A percentile compares a stretch with the other conserved stretches of the same genome.
phyloP scores from a whole-genome alignment of 1,139 yeast genomes.

The Nakaseomyces delphensis region DNA sequence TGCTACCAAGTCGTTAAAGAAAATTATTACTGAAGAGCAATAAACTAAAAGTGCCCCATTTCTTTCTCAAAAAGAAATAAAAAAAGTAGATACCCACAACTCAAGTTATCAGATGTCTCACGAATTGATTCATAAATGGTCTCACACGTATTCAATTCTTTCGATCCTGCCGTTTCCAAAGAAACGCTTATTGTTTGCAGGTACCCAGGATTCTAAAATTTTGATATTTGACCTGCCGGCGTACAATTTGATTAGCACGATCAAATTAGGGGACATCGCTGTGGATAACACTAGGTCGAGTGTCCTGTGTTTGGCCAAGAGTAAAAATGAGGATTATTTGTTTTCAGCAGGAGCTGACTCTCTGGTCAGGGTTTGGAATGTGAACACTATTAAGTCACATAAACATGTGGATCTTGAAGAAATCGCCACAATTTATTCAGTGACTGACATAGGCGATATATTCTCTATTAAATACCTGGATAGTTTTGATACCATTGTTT shows the following conservation, averaged over 20 bases:
- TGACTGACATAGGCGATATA: conserved; percentile 87
- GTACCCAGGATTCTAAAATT: conserved; percentile 87
- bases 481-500: conserved; percentile 50
- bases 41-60: too few relatives aligned
- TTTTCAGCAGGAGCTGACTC: conserved; percentile 91
- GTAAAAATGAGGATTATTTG: conserved; percentile 50
- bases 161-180: conserved; percentile 62
- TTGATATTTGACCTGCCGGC: conserved; percentile 61
- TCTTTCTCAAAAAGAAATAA: not conserved
- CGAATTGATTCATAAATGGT: conserved; percentile 63
- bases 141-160: conserved; percentile 62
- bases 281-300: conserved; percentile 52
- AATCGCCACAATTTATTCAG: conserved; percentile 66
- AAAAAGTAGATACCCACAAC: too few relatives aligned
- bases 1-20: too few relatives aligned
- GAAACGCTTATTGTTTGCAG: conserved; percentile 62
- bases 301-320: conserved; percentile 57
- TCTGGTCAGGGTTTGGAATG: conserved; percentile 74
- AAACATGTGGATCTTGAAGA: conserved; percentile 31
- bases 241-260: conserved; percentile 37
- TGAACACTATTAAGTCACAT: conserved; percentile 25
- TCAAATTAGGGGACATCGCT: conserved; percentile 20
- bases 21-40: too few relatives aligned
- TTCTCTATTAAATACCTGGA: conserved; percentile 74
- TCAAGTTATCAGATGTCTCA: too few relatives aligned